These are phyloP conservation scores for Hysterangium stoloniferum DNA, from an alignment of 768 basidiomycete species.

Conservation along the genomic window DNA sequence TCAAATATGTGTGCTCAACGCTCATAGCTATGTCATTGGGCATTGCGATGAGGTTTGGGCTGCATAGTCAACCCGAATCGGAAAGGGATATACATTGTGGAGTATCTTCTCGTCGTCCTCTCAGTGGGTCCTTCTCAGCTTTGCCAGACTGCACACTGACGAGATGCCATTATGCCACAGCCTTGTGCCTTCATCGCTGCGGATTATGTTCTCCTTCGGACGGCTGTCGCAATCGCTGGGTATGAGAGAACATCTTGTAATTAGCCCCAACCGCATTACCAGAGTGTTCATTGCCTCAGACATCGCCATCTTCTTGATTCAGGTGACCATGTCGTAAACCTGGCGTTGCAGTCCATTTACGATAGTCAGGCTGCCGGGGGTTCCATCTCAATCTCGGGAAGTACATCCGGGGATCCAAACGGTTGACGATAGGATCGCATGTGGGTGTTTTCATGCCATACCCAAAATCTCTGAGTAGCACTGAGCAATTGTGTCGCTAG, in stretches of 20 bases:
- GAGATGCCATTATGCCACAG: slow-evolving; percentile 22
- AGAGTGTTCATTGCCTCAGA: slow-evolving; percentile 55
- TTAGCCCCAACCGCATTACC: slow-evolving; percentile 44
- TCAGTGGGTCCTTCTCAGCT: slow-evolving; percentile 31
- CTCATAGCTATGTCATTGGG: slow-evolving; percentile 47
- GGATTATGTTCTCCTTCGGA: slow-evolving; percentile 61
- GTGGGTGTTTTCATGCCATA: slow-evolving; percentile 21
- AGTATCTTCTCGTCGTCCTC: slow-evolving; percentile 54
- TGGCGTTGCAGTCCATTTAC: not conserved
- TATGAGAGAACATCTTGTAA: slow-evolving; percentile 39
- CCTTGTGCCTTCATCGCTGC: slow-evolving; percentile 72
- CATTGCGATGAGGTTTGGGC: slow-evolving; percentile 45
- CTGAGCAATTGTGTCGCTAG: slow-evolving; percentile 20
- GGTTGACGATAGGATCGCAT: slow-evolving; percentile 25
- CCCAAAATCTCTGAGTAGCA: not conserved
- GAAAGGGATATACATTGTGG: slow-evolving; percentile 42
- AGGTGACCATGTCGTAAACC: slow-evolving; percentile 29
- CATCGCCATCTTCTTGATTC: slow-evolving; percentile 57
- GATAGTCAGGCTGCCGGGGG: slow-evolving; percentile 39
- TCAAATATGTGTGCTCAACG: not conserved
- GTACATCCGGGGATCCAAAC: not conserved
- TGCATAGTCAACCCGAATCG: slow-evolving; percentile 47
- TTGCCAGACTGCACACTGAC: not conserved
- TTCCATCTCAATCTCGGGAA: slow-evolving; percentile 35
- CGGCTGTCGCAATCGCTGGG: slow-evolving; percentile 45